phyloP scores from a whole-genome alignment of 805 yeast species.

The Nakazawaea wickerhamii region DNA sequence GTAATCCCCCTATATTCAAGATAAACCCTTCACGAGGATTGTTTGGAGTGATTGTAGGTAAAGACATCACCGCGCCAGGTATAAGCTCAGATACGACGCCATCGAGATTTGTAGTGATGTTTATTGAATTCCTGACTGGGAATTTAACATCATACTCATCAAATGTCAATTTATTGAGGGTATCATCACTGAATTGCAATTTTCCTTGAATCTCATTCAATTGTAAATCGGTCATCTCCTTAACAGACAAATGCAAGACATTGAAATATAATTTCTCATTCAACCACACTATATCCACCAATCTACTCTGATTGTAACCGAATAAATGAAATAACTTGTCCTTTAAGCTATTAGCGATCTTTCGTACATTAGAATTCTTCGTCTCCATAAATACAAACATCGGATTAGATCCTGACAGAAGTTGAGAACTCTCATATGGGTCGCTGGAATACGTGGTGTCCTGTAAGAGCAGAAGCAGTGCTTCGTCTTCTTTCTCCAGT shows the following conservation, averaged over 20 bases:
- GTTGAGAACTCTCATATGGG: slow-evolving; percentile 7
- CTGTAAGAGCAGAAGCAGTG: not conserved
- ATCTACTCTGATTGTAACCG: slow-evolving; percentile 43
- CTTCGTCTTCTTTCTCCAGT: not conserved
- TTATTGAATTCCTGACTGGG: slow-evolving; percentile 14
- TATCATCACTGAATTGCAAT: slow-evolving; percentile 13
- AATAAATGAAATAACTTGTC: slow-evolving; percentile 39
- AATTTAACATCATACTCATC: slow-evolving; percentile 22
- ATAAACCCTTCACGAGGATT: slow-evolving; percentile 27
- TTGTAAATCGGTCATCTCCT: slow-evolving; percentile 21
- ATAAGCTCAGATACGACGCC: slow-evolving; percentile 12
- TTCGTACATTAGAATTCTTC: not conserved
- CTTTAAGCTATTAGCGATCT: slow-evolving; percentile 20
- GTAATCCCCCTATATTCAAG: slow-evolving; percentile 44
- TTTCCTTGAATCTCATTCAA: slow-evolving; percentile 7
- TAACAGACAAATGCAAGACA: slow-evolving; percentile 37
- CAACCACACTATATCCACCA: slow-evolving; percentile 35
- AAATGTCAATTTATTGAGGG: slow-evolving; percentile 17
- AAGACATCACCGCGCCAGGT: slow-evolving; percentile 14
- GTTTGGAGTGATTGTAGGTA: slow-evolving; percentile 20
- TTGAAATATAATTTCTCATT: slow-evolving; percentile 46
- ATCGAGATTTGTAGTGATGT: slow-evolving; percentile 18
- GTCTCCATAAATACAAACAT: not conserved
- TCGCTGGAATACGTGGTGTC: slow-evolving; percentile 7
- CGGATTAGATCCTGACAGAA: slow-evolving; percentile 6